Percentiles rank a stretch among this genome's conserved stretches.
Evolutionary conservation across 176 grass and related monocot species (phyloP).

Genomic region (Leersia perrieri): DNA sequence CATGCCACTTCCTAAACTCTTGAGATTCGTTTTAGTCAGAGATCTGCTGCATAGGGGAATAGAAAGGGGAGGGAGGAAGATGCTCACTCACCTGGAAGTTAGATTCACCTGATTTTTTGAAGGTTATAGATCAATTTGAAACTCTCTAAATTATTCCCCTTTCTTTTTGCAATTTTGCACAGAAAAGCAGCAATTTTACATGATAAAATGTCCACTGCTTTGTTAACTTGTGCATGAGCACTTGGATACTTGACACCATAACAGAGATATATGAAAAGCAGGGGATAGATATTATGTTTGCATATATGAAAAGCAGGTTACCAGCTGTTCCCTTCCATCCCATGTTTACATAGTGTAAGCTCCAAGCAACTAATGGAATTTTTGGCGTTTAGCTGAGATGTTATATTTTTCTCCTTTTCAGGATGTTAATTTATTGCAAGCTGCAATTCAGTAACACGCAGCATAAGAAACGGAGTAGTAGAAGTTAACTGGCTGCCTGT

Average conservation of each 20-base stretch:
- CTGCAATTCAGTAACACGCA: background rate
- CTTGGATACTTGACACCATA: background rate
- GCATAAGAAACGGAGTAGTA: constrained; percentile 13
- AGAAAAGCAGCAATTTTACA: background rate
- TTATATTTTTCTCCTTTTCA: constrained; percentile 5
- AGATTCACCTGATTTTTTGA: background rate
- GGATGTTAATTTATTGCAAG: constrained; percentile 21
- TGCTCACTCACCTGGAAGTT: background rate
- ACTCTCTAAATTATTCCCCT: background rate
- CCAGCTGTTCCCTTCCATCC: background rate
- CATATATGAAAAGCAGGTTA: background rate
- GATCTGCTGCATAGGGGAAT: background rate
- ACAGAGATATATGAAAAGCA: background rate
- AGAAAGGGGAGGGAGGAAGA: background rate
- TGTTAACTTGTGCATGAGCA: background rate
- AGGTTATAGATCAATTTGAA: background rate
- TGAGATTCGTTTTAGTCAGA: background rate
- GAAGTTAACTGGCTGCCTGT: constrained; percentile 31
- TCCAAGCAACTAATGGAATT: background rate
- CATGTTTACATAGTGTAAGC: background rate
- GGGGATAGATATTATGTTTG: constrained; percentile 3
- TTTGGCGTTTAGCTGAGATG: background rate
- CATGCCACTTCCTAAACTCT: background rate
- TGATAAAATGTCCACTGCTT: background rate
- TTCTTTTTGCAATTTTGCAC: background rate